Percentiles rank a stretch among this genome's conserved stretches.
These are phyloP conservation scores for Candida chilensis DNA, from an alignment of 805 yeast species.

Conservation along the genomic window DNA sequence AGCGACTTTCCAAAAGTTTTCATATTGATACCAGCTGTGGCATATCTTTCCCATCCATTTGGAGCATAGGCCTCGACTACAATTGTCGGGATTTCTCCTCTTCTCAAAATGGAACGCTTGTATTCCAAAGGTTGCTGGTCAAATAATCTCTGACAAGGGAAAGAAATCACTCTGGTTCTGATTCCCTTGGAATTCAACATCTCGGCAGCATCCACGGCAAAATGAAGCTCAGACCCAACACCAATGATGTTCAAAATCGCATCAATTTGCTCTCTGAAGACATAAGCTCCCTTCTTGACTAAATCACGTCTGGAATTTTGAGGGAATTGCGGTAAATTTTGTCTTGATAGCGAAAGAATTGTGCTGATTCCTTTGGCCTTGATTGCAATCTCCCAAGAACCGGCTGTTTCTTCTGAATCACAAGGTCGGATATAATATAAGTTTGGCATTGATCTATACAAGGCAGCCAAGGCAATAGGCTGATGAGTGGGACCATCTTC, in stretches of 20 bases:
- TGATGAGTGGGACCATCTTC: conserved; percentile 55
- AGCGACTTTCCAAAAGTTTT: conserved; percentile 21
- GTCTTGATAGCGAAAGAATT: conserved; percentile 16
- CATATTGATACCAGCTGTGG: conserved; percentile 21
- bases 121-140: conserved; percentile 16
- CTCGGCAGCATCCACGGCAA: conserved; percentile 15
- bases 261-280: conserved; percentile 9
- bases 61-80: conserved; percentile 23
- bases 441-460: conserved; percentile 44
- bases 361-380: conserved; percentile 9
- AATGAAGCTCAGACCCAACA: conserved; percentile 15
- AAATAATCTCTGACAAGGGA: conserved; percentile 19
- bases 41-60: conserved; percentile 24
- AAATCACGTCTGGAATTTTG: conserved; percentile 9
- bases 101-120: conserved; percentile 11
- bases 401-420: conserved; percentile 43
- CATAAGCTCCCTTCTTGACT: conserved; percentile 16
- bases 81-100: conserved; percentile 15
- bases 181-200: conserved; percentile 12
- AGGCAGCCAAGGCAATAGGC: conserved; percentile 42
- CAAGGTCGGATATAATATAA: conserved; percentile 41
- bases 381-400: conserved; percentile 27
- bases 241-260: conserved; percentile 14
- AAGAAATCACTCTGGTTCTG: conserved; percentile 13
- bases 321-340: conserved; percentile 13